These are phyloP conservation scores for Singerocomus rubriflavus DNA, from an alignment of 1,284 basidiomycete genomes.

Conservation along the genomic window DNA sequence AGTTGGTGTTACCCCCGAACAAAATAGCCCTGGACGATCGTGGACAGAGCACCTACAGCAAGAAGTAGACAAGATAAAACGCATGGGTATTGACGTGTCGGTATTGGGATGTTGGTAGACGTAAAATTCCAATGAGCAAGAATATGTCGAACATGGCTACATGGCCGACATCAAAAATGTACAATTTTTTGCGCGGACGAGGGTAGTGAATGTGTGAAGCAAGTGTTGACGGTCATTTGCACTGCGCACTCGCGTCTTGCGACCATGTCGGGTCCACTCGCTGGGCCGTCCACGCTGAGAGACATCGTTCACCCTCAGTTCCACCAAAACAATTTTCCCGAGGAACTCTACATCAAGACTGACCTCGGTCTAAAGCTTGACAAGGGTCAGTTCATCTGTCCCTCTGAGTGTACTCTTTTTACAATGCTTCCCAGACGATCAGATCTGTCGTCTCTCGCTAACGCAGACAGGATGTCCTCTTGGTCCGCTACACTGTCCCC, in stretches of 20 bases:
- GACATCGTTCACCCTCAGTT: slow-evolving; percentile 88
- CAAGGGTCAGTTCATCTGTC: slow-evolving; percentile 57
- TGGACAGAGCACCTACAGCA: slow-evolving; percentile 24
- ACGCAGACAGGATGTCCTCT: slow-evolving; percentile 83
- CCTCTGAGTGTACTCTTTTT: background rate
- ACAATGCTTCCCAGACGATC: slow-evolving; percentile 61
- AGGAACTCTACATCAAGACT: slow-evolving; percentile 82
- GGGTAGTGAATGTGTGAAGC: too few relatives aligned
- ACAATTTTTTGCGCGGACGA: too few relatives aligned
- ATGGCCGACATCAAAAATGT: too few relatives aligned
- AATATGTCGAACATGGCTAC: too few relatives aligned
- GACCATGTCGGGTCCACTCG: slow-evolving; percentile 50
- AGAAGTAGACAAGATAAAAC: slow-evolving; percentile 16
- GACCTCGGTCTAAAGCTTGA: slow-evolving; percentile 89
- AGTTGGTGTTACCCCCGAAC: slow-evolving; percentile 27
- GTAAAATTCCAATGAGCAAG: too few relatives aligned
- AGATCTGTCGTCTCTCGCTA: slow-evolving; percentile 84
- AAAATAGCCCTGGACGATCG: slow-evolving; percentile 5
- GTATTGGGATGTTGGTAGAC: slow-evolving; percentile 46
- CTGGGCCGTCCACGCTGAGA: slow-evolving; percentile 60
- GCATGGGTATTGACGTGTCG: slow-evolving; percentile 20
- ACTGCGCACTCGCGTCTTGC: background rate
- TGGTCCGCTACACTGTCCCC: slow-evolving; percentile 82
- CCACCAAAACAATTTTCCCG: slow-evolving; percentile 87
- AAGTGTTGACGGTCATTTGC: too few relatives aligned